Evolutionary conservation across 1,284 basidiomycete genomes (phyloP).

Genomic region (Leccinum pseudoinsigne): DNA sequence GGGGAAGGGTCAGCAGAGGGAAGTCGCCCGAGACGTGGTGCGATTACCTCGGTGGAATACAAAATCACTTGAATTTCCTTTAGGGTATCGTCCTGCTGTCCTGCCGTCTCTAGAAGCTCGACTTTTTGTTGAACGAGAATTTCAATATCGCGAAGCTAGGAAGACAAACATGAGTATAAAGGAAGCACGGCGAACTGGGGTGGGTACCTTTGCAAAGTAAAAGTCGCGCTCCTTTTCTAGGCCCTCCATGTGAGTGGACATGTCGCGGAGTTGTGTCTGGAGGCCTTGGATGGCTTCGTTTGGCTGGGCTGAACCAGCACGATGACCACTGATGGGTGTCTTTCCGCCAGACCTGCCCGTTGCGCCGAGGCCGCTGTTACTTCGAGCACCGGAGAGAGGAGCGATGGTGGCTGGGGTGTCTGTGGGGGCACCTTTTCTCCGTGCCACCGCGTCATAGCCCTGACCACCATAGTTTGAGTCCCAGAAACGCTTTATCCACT

Average conservation of each 20-base stretch:
- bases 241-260: slow-evolving; percentile 82
- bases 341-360: slow-evolving; percentile 56
- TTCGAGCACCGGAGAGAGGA: slow-evolving; percentile 49
- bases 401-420: slow-evolving; percentile 80
- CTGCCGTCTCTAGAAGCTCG: slow-evolving; percentile 59
- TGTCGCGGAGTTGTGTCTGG: slow-evolving; percentile 80
- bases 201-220: slow-evolving; percentile 91
- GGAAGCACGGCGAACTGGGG: slow-evolving; percentile 8
- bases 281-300: slow-evolving; percentile 65
- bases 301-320: slow-evolving; percentile 58
- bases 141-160: slow-evolving; percentile 91
- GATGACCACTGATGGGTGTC: slow-evolving; percentile 69
- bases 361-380: slow-evolving; percentile 38
- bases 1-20: slow-evolving; percentile 10
- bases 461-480: slow-evolving; percentile 89
- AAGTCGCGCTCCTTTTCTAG: slow-evolving; percentile 97
- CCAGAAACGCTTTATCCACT: slow-evolving; percentile 98
- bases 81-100: slow-evolving; percentile 69
- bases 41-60: slow-evolving; percentile 88
- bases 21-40: not conserved
- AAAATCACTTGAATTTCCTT: slow-evolving; percentile 91
- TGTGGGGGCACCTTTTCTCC: slow-evolving; percentile 73
- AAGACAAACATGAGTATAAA: slow-evolving; percentile 10
- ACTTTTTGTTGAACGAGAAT: slow-evolving; percentile 82
- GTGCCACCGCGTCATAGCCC: slow-evolving; percentile 84